Evolutionary conservation across 352 stramenopile species (phyloP), one percentile per base, ranked within the genome.

Genomic region (Phytopythium litorale): DNA sequence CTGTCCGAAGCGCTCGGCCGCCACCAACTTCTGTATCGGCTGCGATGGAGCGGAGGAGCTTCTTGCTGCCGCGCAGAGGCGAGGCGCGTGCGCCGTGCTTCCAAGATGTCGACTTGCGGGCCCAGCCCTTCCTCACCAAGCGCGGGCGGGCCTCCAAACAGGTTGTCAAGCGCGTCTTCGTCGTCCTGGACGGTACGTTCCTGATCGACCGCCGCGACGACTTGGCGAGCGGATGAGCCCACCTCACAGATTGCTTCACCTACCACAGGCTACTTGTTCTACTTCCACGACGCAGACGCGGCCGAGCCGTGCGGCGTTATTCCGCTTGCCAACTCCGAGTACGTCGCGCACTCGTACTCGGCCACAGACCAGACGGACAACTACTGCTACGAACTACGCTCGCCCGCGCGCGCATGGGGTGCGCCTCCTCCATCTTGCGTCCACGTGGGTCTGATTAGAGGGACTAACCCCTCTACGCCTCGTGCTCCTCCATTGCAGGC

Each of bases 41-140:
- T 25, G 28, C 7, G n/a, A 60, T 60, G 55, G 55, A 52, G 55
- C 37, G 55, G 21, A 35, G 40, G 37, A 60, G 38, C 55, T 60
- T 60, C 25, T 32, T 62, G 58, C 11, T 35, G 46, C 48, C 25
- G 48, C 48, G 25, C 48, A 32, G 21, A 35, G 21, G 53, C 16
- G 46, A 49, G 3, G 49, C 25, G 11, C 37, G 49, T 21, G 30
- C 62, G 28, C 58, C 64, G 55, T 78, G 79, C 51, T 91, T 93
- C 67, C 80, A 85, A 25, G 74, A 73, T 38, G 50, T 90, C 18
- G 78, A 93, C 56, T 73, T 93, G 25, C 72, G 66, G 9, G 75
- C 69, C n/a, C 81, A 89, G 70, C 78, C 84, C 5, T 82, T 79
- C 48, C 66, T 93, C 25, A 93, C 84, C 13, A 93, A 93, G 57